phyloP scores from a whole-genome alignment of 31 red algal species.

The Asparagopsis taxiformis region DNA sequence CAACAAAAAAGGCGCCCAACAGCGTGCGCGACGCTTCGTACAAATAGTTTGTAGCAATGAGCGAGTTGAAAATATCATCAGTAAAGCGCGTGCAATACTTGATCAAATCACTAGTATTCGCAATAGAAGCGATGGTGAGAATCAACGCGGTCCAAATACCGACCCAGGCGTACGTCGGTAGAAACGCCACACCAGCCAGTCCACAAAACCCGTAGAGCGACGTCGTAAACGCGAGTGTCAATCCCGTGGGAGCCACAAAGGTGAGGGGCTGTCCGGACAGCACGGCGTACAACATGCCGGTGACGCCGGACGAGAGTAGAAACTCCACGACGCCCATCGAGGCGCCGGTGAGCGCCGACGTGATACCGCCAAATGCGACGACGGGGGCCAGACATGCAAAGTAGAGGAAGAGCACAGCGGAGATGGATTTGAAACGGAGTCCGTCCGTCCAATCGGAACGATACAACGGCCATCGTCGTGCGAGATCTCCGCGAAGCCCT shows the following conservation, averaged over 20 bases:
- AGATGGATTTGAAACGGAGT: slow-evolving; percentile 68
- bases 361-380: slow-evolving; percentile 88
- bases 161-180: slow-evolving; percentile 86
- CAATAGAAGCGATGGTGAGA: slow-evolving; percentile 56
- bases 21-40: slow-evolving; percentile 63
- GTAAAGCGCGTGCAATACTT: slow-evolving; percentile 91
- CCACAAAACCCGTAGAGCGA: slow-evolving; percentile 74
- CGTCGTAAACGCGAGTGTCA: slow-evolving; percentile 81
- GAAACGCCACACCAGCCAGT: slow-evolving; percentile 61
- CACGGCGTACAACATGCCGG: slow-evolving; percentile 70
- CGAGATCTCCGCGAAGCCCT: slow-evolving; percentile 59
- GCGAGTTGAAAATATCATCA: slow-evolving; percentile 89
- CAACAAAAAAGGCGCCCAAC: slow-evolving; percentile 31
- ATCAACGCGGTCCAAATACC: slow-evolving; percentile 89
- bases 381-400: slow-evolving; percentile 90
- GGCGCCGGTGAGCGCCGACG: slow-evolving; percentile 70
- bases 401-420: slow-evolving; percentile 74
- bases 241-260: slow-evolving; percentile 85
- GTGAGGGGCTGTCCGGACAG: slow-evolving; percentile 91
- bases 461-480: slow-evolving; percentile 61
- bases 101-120: slow-evolving; percentile 77
- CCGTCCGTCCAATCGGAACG: slow-evolving; percentile 83
- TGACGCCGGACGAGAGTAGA: slow-evolving; percentile 61
- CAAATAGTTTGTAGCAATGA: slow-evolving; percentile 90
- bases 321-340: slow-evolving; percentile 92